A percentile compares a stretch with the other conserved stretches of the same genome.
Evolutionary conservation across 176 grass and related monocot genomes (phyloP).

Genomic region (Puccinellia tenuiflora): DNA sequence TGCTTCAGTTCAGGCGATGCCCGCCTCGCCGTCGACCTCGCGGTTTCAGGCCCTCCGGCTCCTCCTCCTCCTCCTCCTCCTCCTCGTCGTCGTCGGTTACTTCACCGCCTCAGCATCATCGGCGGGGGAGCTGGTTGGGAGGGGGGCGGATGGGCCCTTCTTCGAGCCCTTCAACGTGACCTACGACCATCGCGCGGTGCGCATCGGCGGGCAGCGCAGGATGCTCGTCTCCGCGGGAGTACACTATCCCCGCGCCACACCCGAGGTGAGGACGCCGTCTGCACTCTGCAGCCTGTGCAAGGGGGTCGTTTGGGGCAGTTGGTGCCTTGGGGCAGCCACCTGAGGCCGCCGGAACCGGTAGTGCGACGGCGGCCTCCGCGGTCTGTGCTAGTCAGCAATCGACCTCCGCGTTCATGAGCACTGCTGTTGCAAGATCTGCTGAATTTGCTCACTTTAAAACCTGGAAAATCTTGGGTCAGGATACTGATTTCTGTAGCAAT

Average conservation of each 20-base stretch:
- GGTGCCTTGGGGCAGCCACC: neutral
- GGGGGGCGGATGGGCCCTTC: slow-evolving; percentile 23
- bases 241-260: slow-evolving; percentile 84
- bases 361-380: too few relatives aligned
- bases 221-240: slow-evolving; percentile 87
- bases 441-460: too few relatives aligned
- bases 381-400: neutral
- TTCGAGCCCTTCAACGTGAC: slow-evolving; percentile 97
- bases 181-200: slow-evolving; percentile 83
- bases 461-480: too few relatives aligned
- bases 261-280: slow-evolving; percentile 36
- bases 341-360: too few relatives aligned
- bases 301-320: neutral
- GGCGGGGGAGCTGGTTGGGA: slow-evolving; percentile 15
- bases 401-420: too few relatives aligned
- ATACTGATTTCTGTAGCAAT: too few relatives aligned
- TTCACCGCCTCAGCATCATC: neutral
- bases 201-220: slow-evolving; percentile 61
- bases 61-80: neutral
- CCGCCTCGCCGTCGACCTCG: neutral
- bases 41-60: neutral
- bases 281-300: neutral
- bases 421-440: too few relatives aligned
- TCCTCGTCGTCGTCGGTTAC: neutral
- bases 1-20: slow-evolving; percentile 5